phyloP scores from a whole-genome alignment of 192 early-diverging fungal genomes.

The Entophlyctis helioformis region DNA sequence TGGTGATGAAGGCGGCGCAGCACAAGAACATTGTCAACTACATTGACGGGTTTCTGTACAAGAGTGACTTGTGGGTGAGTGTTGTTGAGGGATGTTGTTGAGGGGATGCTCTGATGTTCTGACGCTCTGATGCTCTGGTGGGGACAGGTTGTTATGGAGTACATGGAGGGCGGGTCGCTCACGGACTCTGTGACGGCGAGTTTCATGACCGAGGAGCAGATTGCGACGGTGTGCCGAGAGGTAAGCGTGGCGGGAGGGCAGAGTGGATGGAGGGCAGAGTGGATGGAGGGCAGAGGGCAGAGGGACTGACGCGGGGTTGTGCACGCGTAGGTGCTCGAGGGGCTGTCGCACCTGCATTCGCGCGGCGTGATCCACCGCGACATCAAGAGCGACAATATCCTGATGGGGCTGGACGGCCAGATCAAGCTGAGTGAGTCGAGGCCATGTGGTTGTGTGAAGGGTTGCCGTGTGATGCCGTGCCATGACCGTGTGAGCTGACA shows the following conservation, averaged over 20 bases:
- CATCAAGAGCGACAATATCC: conserved; percentile 55
- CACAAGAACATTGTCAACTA: conserved; percentile 75
- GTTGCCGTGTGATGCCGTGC: not conserved
- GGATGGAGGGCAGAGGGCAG: not conserved
- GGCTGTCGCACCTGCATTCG: conserved; percentile 49
- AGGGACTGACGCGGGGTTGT: too few species aligned
- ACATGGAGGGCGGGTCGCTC: conserved; percentile 78
- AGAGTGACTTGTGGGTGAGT: conserved; percentile 65
- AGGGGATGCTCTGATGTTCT: not conserved
- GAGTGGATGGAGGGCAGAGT: not conserved
- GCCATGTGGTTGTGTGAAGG: not conserved
- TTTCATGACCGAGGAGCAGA: conserved; percentile 84
- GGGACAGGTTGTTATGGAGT: conserved; percentile 67
- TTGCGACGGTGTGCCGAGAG: conserved; percentile 86
- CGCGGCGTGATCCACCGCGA: conserved; percentile 62
- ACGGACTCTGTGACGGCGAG: conserved; percentile 73
- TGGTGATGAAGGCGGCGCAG: conserved; percentile 38
- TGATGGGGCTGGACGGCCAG: conserved; percentile 54
- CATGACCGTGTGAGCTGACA: not conserved
- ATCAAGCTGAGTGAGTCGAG: conserved; percentile 55
- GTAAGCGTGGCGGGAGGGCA: not conserved
- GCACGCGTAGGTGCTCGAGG: conserved; percentile 34
- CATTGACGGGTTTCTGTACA: conserved; percentile 66
- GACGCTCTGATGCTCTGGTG: too few species aligned
- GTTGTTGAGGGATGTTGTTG: not conserved